A percentile compares a stretch with the other conserved stretches of the same genome.
phyloP scores from a whole-genome alignment of 495 filamentous ascomycete species.

The Penicillium canariense region DNA sequence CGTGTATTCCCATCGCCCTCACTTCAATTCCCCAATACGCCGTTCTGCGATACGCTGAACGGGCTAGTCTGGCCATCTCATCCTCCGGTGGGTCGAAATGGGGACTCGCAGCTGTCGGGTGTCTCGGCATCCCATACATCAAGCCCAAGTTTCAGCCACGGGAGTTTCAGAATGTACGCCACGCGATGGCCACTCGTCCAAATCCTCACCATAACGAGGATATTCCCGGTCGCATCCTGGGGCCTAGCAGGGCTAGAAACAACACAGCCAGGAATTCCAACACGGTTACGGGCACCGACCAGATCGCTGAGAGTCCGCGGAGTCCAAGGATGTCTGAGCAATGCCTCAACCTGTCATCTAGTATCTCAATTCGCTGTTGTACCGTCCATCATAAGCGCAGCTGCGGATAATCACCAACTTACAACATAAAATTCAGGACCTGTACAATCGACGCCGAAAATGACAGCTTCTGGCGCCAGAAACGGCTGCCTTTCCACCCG shows the following conservation, averaged over 20 bases:
- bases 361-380: not conserved
- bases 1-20: constrained; percentile 29
- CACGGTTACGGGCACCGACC: no score
- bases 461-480: no score
- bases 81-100: constrained; percentile 31
- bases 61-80: constrained; percentile 20
- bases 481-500: no score
- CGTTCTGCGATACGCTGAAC: constrained; percentile 16
- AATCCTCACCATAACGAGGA: constrained; percentile 25
- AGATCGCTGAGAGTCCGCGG: not conserved
- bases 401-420: not conserved
- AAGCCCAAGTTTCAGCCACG: constrained; percentile 29
- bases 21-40: constrained; percentile 28
- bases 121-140: constrained; percentile 24
- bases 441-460: no score
- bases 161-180: constrained; percentile 18
- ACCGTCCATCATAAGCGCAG: not conserved
- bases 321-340: constrained; percentile 7
- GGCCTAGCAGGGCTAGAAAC: constrained; percentile 25
- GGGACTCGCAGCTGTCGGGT: constrained; percentile 18
- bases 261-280: no score
- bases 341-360: not conserved
- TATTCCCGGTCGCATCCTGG: constrained; percentile 27
- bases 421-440: no score
- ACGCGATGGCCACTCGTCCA: constrained; percentile 17